A percentile compares a stretch with the other conserved stretches of the same genome.
These are phyloP conservation scores for Erysiphe pulchra DNA, from an alignment of 2,329 filamentous ascomycete species.

Conservation along the genomic window DNA sequence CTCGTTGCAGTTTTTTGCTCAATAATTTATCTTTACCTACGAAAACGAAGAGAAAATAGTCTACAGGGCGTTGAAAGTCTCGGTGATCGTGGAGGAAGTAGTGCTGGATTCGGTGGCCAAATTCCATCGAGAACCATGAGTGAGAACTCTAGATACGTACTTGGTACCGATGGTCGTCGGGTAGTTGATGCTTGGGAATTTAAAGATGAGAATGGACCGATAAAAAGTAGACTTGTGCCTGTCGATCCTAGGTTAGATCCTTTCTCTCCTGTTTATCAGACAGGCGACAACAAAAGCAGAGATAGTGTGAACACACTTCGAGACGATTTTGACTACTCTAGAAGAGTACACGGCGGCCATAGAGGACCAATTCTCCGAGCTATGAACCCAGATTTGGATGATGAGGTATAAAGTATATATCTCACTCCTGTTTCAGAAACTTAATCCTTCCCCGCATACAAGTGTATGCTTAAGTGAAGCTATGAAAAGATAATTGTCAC, in stretches of 20 bases:
- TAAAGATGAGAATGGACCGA: constrained; percentile 8
- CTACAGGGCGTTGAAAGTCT: constrained; percentile 12
- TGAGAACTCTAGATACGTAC: constrained; percentile 14
- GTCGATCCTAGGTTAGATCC: constrained; percentile 39
- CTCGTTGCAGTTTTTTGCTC: constrained; percentile 17
- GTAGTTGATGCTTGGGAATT: constrained; percentile 13
- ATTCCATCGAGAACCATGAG: constrained; percentile 13
- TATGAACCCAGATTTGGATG: constrained; percentile 26
- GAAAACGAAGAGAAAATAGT: constrained; percentile 19
- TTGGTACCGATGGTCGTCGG: constrained; percentile 13
- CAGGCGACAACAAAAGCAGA: constrained; percentile 26
- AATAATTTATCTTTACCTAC: constrained; percentile 18
- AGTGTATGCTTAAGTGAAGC: no score
- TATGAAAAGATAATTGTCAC: no score
- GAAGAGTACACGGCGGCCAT: constrained; percentile 17
- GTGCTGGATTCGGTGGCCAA: constrained; percentile 6
- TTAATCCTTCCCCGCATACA: no score
- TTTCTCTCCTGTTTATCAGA: constrained; percentile 28
- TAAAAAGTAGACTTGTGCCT: constrained; percentile 29
- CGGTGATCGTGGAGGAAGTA: constrained; percentile 7
- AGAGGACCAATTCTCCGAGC: constrained; percentile 28
- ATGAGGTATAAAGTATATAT: not conserved
- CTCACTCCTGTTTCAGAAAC: not conserved
- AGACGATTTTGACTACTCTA: constrained; percentile 40
- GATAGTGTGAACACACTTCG: constrained; percentile 37